These are phyloP conservation scores for Amanita fuliginea DNA, from an alignment of 768 basidiomycete genomes.

Conservation along the genomic window DNA sequence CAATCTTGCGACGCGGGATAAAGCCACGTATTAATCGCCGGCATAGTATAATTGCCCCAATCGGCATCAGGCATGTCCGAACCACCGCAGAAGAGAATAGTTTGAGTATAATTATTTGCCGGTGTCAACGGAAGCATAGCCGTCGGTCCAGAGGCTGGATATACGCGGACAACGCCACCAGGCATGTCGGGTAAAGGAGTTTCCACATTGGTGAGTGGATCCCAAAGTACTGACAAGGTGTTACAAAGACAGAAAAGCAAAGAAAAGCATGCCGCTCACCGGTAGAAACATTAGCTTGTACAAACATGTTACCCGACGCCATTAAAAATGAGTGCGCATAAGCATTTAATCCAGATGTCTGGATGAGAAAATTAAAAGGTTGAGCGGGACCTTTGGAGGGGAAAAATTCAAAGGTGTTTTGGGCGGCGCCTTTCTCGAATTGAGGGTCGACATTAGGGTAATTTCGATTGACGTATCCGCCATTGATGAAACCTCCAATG, in stretches of 20 bases:
- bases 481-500: conserved; percentile 72
- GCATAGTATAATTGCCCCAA: conserved; percentile 72
- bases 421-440: conserved; percentile 56
- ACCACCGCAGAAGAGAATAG: conserved; percentile 88
- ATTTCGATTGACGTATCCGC: conserved; percentile 74
- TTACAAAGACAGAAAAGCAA: conserved; percentile 6
- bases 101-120: conserved; percentile 78
- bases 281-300: conserved; percentile 75
- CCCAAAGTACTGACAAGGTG: conserved; percentile 30
- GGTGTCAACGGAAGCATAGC: conserved; percentile 93
- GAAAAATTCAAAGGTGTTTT: conserved; percentile 79
- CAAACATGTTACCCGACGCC: conserved; percentile 66
- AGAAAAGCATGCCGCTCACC: conserved; percentile 29
- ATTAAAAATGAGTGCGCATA: conserved; percentile 69
- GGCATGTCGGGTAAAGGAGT: conserved; percentile 66
- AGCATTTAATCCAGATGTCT: conserved; percentile 68
- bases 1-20: conserved; percentile 64
- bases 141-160: conserved; percentile 81
- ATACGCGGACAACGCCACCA: conserved; percentile 62
- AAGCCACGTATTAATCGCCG: conserved; percentile 63
- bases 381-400: conserved; percentile 45
- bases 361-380: conserved; percentile 55
- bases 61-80: conserved; percentile 58
- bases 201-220: conserved; percentile 45
- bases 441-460: conserved; percentile 56